phyloP scores from a whole-genome alignment of 2,329 filamentous ascomycete species.

The Endothia cerciana region DNA sequence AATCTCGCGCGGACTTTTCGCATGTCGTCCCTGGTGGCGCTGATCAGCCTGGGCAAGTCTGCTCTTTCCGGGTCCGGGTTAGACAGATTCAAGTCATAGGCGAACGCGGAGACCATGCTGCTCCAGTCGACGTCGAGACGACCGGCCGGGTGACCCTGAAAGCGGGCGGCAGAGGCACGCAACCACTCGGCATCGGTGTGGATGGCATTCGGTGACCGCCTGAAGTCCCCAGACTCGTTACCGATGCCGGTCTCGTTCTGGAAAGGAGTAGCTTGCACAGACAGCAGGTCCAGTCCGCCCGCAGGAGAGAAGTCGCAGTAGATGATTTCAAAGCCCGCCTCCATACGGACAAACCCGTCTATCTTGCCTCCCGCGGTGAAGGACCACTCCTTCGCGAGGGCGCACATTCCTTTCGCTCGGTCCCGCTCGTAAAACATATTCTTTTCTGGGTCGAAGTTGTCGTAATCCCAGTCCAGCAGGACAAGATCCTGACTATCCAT shows the following conservation, averaged over 20 bases:
- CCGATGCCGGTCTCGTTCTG: constrained; percentile 31
- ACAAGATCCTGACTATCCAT: constrained; percentile 69
- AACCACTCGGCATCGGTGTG: constrained; percentile 39
- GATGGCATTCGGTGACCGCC: neutral
- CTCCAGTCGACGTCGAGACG: constrained; percentile 51
- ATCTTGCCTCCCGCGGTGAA: constrained; percentile 41
- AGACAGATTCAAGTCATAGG: constrained; percentile 54
- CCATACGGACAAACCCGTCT: constrained; percentile 69
- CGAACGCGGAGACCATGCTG: constrained; percentile 54
- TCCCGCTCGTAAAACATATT: constrained; percentile 43
- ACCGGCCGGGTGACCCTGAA: constrained; percentile 48
- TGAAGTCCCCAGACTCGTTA: constrained; percentile 14
- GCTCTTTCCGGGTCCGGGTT: constrained; percentile 40
- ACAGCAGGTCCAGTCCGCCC: constrained; percentile 43
- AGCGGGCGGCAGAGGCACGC: constrained; percentile 47
- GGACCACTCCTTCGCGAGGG: constrained; percentile 54
- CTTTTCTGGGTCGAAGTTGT: neutral
- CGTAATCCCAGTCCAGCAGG: constrained; percentile 40
- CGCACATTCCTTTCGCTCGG: constrained; percentile 61
- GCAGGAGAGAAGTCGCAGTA: constrained; percentile 61
- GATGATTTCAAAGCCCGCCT: constrained; percentile 72
- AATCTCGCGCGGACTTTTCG: constrained; percentile 38
- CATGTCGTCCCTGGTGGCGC: constrained; percentile 30
- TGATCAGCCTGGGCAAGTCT: constrained; percentile 35
- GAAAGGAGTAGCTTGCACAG: constrained; percentile 34